These are phyloP conservation scores for Ustilago loliicola DNA, from an alignment of 1,284 basidiomycete species.

Conservation along the genomic window DNA sequence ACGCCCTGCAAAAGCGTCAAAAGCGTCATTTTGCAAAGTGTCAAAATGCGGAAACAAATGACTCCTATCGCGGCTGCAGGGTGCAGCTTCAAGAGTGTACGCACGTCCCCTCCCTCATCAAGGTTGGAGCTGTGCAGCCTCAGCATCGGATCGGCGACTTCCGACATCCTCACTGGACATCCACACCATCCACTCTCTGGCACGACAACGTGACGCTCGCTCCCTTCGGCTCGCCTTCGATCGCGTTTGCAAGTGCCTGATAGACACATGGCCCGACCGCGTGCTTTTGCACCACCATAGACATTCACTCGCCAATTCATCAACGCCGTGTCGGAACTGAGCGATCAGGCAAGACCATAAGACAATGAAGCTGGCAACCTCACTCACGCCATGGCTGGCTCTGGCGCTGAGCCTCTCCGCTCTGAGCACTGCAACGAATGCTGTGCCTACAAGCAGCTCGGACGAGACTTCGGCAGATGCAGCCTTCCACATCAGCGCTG, in stretches of 20 bases:
- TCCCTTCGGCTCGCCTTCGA: neutral
- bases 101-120: conserved; percentile 6
- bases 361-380: conserved; percentile 32
- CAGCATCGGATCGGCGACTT: conserved; percentile 20
- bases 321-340: neutral
- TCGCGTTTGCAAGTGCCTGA: too few species aligned
- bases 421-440: conserved; percentile 6
- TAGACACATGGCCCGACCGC: neutral
- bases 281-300: neutral
- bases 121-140: neutral
- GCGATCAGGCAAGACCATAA: neutral
- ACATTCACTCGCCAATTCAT: neutral
- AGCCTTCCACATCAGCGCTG: conserved; percentile 30
- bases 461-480: neutral
- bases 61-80: conserved; percentile 15
- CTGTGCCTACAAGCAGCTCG: conserved; percentile 17
- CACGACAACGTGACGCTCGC: neutral
- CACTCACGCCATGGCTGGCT: conserved; percentile 34
- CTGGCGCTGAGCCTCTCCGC: conserved; percentile 23
- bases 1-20: neutral
- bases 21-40: neutral
- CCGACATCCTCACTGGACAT: neutral
- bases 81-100: neutral
- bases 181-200: neutral
- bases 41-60: conserved; percentile 15